phyloP scores from a whole-genome alignment of 768 basidiomycete genomes.

The Tulasnella sp. region DNA sequence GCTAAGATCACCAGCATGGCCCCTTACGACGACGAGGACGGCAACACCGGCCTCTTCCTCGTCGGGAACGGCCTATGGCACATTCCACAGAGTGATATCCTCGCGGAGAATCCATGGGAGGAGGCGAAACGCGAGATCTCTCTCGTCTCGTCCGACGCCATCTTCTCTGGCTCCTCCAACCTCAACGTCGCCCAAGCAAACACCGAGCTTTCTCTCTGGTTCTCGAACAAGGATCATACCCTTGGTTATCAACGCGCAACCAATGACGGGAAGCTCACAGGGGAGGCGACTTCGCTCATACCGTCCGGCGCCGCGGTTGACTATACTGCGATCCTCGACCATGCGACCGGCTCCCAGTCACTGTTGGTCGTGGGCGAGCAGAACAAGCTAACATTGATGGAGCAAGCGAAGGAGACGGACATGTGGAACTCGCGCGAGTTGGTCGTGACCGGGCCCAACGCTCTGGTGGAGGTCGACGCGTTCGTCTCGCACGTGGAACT shows the following conservation, averaged over 20 bases:
- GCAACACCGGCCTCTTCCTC: neutral
- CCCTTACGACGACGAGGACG: neutral
- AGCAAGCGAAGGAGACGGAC: constrained; percentile 4
- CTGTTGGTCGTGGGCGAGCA: neutral
- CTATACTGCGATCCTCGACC: constrained; percentile 9
- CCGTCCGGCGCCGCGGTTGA: neutral
- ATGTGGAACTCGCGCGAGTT: constrained; percentile 9
- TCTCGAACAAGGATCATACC: neutral
- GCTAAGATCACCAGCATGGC: neutral
- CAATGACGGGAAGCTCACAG: neutral
- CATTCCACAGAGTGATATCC: constrained; percentile 3
- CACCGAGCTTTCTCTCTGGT: neutral
- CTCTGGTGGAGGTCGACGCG: neutral
- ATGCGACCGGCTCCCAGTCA: neutral
- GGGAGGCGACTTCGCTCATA: neutral
- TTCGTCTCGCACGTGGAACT: neutral
- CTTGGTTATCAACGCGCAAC: neutral
- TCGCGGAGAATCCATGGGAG: no score
- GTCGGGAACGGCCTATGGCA: constrained; percentile 8
- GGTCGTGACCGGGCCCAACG: constrained; percentile 4
- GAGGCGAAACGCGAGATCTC: neutral
- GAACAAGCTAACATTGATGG: neutral
- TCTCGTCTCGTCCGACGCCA: neutral
- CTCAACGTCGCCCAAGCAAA: neutral
- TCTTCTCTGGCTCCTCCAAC: neutral